A percentile compares a stretch with the other conserved stretches of the same genome.
phyloP scores from a whole-genome alignment of 2,329 filamentous ascomycete species.

The Pestalotiopsis sp. region DNA sequence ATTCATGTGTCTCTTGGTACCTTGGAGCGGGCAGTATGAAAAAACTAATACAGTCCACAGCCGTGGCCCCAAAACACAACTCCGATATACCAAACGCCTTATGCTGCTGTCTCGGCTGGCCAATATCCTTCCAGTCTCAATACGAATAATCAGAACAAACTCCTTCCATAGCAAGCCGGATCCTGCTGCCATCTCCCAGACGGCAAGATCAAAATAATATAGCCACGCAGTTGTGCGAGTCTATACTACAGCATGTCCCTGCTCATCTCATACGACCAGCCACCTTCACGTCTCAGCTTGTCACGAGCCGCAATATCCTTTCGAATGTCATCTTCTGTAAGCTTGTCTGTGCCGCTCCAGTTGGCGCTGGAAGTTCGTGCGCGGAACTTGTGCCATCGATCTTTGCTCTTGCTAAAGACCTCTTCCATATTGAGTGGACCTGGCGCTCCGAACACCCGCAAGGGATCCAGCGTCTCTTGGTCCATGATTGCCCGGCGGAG shows the following conservation, averaged over 20 bases:
- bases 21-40: neutral
- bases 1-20: neutral
- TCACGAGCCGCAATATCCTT: conserved; percentile 70
- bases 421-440: conserved; percentile 92
- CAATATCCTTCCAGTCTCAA: neutral
- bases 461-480: conserved; percentile 84
- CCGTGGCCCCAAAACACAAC: neutral
- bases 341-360: conserved; percentile 78
- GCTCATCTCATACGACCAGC: conserved; percentile 62
- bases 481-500: conserved; percentile 72
- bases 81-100: neutral
- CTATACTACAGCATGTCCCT: conserved; percentile 27
- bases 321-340: conserved; percentile 73
- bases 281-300: conserved; percentile 67
- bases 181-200: neutral
- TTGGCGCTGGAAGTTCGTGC: conserved; percentile 91
- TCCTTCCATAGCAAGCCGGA: neutral
- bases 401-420: conserved; percentile 88
- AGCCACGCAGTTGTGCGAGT: neutral
- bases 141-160: neutral
- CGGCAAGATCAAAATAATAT: no score
- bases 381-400: conserved; percentile 83
- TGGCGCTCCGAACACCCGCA: conserved; percentile 85
- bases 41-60: neutral
- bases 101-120: neutral